phyloP scores from a whole-genome alignment of 306 rosid genomes.

The Psophocarpus tetragonolobus region DNA sequence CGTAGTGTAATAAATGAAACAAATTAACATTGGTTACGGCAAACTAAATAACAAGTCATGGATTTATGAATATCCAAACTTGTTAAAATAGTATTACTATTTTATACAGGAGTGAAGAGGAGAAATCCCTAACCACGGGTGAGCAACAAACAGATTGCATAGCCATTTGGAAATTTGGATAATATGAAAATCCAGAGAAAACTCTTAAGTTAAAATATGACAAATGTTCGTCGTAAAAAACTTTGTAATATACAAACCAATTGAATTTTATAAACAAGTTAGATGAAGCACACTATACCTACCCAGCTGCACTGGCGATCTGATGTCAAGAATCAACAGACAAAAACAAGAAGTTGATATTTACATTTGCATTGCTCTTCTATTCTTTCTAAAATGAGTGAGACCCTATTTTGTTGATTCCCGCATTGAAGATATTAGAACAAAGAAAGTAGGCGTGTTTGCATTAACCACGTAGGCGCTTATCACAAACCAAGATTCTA shows the following conservation, averaged over 20 bases:
- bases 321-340: conserved; percentile 21
- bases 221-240: conserved; percentile 20
- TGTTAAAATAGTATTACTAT: neutral
- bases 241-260: conserved; percentile 22
- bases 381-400: conserved; percentile 10
- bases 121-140: neutral
- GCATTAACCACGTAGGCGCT: conserved; percentile 60
- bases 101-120: neutral
- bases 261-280: conserved; percentile 34
- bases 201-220: neutral
- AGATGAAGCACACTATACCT: conserved; percentile 19
- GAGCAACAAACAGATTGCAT: neutral
- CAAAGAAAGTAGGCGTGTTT: neutral
- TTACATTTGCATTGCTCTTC: conserved; percentile 22
- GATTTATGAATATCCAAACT: neutral
- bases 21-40: neutral
- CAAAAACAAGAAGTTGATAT: conserved; percentile 32
- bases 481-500: conserved; percentile 70
- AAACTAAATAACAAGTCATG: neutral
- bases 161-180: neutral
- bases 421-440: conserved; percentile 23
- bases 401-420: neutral
- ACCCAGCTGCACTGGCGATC: conserved; percentile 22
- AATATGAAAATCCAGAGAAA: neutral
- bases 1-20: neutral